A percentile compares a stretch with the other conserved stretches of the same genome.
Evolutionary conservation across 2,329 filamentous ascomycete genomes (phyloP).

Genomic region (Ophiostoma ips): DNA sequence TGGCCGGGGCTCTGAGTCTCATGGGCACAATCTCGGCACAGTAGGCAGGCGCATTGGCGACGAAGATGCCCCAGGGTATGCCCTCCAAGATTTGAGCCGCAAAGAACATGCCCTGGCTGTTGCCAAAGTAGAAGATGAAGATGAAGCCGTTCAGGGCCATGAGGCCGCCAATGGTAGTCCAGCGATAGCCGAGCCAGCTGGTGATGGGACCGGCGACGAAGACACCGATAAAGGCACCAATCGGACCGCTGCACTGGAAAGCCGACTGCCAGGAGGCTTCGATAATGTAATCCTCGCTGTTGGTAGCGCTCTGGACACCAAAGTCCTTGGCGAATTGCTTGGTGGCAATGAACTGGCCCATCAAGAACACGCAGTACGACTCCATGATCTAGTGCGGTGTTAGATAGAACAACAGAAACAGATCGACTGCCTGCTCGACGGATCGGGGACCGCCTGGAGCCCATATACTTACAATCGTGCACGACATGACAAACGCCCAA

Average conservation of each 20-base stretch:
- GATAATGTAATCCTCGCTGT: constrained; percentile 28
- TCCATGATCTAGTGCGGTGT: constrained; percentile 35
- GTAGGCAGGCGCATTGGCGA: constrained; percentile 51
- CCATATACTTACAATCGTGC: constrained; percentile 29
- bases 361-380: constrained; percentile 48
- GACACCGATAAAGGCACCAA: constrained; percentile 46
- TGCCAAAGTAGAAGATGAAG: constrained; percentile 35
- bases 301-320: constrained; percentile 25
- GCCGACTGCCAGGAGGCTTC: constrained; percentile 43
- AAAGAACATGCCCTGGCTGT: constrained; percentile 31
- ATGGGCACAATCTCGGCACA: constrained; percentile 48
- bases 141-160: constrained; percentile 45
- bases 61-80: constrained; percentile 52
- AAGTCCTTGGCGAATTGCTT: constrained; percentile 30
- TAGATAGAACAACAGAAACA: neutral
- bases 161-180: constrained; percentile 39
- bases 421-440: too few species aligned
- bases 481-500: constrained; percentile 27
- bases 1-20: constrained; percentile 40
- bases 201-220: constrained; percentile 47
- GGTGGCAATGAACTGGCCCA: constrained; percentile 43
- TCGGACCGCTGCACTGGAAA: constrained; percentile 38
- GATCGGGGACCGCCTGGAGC: too few species aligned
- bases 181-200: constrained; percentile 44
- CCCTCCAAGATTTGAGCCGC: constrained; percentile 45